These are phyloP conservation scores for Strigomonas culicis DNA, from an alignment of 208 protist species.

Conservation along the genomic window DNA sequence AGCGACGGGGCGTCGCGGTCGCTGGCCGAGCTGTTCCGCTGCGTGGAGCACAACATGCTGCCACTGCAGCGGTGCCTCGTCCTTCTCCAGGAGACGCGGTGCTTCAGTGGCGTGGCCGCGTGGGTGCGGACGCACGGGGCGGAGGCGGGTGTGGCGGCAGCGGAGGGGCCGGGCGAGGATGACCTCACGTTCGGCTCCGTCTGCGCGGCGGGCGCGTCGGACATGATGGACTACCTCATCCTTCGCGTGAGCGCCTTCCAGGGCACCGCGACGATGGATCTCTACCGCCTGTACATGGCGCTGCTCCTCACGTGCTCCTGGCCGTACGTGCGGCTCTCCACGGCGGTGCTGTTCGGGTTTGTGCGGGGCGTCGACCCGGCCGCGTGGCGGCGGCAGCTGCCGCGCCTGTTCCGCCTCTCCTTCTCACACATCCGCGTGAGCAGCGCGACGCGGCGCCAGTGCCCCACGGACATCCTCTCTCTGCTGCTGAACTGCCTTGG, in stretches of 20 bases:
- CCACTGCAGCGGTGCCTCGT: not conserved
- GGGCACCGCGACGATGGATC: constrained; percentile 54
- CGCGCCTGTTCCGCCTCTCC: constrained; percentile 73
- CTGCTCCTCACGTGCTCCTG: constrained; percentile 65
- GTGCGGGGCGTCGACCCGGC: constrained; percentile 54
- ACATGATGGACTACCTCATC: constrained; percentile 66
- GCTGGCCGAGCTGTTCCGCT: not conserved
- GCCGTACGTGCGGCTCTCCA: constrained; percentile 78
- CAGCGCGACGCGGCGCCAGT: constrained; percentile 14
- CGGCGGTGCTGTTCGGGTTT: constrained; percentile 68
- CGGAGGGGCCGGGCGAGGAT: not conserved
- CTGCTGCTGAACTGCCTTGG: constrained; percentile 72
- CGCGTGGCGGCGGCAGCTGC: constrained; percentile 56
- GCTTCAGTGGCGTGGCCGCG: not conserved
- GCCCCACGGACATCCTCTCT: constrained; percentile 78
- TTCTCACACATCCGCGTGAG: constrained; percentile 72
- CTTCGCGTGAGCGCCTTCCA: constrained; percentile 64
- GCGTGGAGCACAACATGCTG: not conserved
- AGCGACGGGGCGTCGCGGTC: not conserved
- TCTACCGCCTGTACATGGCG: constrained; percentile 77
- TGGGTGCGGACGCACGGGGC: not conserved
- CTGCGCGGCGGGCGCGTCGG: constrained; percentile 15
- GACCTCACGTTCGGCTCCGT: not conserved
- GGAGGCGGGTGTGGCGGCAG: not conserved
- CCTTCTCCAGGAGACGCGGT: not conserved